Conservation (phyloP, 257 asterid genomes). For the Paraleonurus japonicus region DNA sequence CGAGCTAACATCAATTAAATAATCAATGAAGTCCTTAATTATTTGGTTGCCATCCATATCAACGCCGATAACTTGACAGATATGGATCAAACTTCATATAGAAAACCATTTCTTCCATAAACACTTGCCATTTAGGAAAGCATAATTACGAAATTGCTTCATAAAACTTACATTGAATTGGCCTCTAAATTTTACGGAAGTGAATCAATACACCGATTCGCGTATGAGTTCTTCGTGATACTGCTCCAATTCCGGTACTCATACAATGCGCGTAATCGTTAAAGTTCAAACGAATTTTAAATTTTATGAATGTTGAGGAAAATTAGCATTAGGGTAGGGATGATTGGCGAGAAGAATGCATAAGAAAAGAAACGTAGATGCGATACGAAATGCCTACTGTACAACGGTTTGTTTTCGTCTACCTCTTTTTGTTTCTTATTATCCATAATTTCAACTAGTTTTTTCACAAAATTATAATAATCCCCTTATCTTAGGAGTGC, state of each 20-base stretch:
- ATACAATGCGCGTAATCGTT: not conserved
- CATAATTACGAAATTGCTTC: not conserved
- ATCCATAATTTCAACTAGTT: no score
- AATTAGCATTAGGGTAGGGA: constrained; percentile 9
- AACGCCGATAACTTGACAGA: constrained; percentile 7
- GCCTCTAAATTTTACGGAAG: not conserved
- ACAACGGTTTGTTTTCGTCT: constrained; percentile 21
- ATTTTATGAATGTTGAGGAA: not conserved
- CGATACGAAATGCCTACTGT: constrained; percentile 11
- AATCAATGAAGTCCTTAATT: constrained; percentile 16
- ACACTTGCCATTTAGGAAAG: not conserved
- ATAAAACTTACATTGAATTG: constrained; percentile 26
- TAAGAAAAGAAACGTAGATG: constrained; percentile 1
- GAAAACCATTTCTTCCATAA: not conserved
- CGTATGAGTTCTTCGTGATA: constrained; percentile 13
- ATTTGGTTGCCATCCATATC: constrained; percentile 10
- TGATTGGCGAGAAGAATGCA: not conserved
- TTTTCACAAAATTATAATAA: no score
- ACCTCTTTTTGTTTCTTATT: constrained; percentile 19
- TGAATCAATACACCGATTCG: constrained; percentile 3
- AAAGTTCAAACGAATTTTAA: not conserved
- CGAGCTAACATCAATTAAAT: constrained; percentile 19
- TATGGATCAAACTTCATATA: constrained; percentile 7
- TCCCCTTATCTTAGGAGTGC: no score
- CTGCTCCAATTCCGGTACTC: not conserved